phyloP scores from a whole-genome alignment of 768 basidiomycete genomes.

The Tricholoma furcatifolium region DNA sequence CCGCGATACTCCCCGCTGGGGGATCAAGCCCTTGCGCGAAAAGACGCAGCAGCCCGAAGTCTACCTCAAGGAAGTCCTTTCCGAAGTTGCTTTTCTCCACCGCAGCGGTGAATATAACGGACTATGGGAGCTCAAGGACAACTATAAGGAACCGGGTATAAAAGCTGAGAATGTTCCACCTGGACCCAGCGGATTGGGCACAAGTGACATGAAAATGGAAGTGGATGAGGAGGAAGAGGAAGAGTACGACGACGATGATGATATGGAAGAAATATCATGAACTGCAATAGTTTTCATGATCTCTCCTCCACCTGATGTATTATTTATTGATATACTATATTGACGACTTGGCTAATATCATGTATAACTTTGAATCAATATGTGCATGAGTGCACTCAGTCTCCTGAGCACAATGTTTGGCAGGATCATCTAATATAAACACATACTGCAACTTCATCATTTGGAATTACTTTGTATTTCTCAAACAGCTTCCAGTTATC shows the following conservation, averaged over 20 bases:
- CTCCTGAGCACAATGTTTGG: no score
- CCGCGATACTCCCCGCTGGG: slow-evolving; percentile 79
- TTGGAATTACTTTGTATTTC: neutral
- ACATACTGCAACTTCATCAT: neutral
- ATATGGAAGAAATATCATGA: slow-evolving; percentile 73
- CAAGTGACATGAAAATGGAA: slow-evolving; percentile 50
- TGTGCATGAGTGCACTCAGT: no score
- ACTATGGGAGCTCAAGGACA: slow-evolving; percentile 76
- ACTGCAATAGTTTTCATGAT: no score
- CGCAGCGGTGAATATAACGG: slow-evolving; percentile 81
- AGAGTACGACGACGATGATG: slow-evolving; percentile 60
- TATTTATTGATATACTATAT: no score
- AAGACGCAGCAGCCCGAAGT: slow-evolving; percentile 83
- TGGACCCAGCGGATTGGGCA: slow-evolving; percentile 30
- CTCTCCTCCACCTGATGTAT: no score
- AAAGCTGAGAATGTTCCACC: slow-evolving; percentile 45
- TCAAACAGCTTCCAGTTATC: neutral
- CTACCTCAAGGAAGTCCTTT: slow-evolving; percentile 82
- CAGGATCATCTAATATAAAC: neutral
- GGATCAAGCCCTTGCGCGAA: slow-evolving; percentile 72
- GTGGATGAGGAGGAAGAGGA: slow-evolving; percentile 59
- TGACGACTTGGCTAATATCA: no score
- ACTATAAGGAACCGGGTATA: slow-evolving; percentile 62
- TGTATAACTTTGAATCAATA: no score
- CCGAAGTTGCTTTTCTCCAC: slow-evolving; percentile 73